These are phyloP conservation scores for Amylocarpus encephaloides DNA, from an alignment of 2,329 filamentous ascomycete species.

Conservation along the genomic window DNA sequence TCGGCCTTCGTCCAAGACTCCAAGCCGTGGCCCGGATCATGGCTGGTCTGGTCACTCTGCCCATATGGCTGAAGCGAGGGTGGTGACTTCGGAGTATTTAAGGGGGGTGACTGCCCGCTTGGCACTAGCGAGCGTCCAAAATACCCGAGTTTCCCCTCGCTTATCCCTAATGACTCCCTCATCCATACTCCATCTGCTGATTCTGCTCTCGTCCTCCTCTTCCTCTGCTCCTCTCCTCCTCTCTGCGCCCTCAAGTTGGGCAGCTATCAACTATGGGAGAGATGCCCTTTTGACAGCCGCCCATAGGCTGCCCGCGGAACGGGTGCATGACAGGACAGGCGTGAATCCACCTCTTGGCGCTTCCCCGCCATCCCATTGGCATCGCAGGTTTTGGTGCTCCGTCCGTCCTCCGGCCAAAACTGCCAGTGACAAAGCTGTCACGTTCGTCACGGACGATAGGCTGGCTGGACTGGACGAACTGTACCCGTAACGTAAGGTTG, in stretches of 20 bases:
- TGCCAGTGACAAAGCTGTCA: conserved; percentile 4
- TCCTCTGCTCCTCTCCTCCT: background rate
- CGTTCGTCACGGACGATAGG: conserved; percentile 15
- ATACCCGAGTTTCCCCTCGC: background rate
- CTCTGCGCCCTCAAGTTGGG: conserved; percentile 17
- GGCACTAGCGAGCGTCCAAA: background rate
- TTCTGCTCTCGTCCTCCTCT: background rate
- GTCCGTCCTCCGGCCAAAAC: conserved; percentile 11
- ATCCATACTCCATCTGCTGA: background rate
- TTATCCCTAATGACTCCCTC: background rate
- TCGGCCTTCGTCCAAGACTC: background rate
- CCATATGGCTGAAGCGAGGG: too few relatives aligned
- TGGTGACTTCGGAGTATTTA: too few relatives aligned
- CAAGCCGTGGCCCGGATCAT: background rate
- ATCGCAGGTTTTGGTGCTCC: conserved; percentile 10
- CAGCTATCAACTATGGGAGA: conserved; percentile 12
- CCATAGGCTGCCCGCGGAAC: conserved; percentile 20
- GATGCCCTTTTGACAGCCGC: conserved; percentile 1
- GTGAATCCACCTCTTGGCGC: conserved; percentile 11
- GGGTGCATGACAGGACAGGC: conserved; percentile 23
- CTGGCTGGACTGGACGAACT: too few relatives aligned
- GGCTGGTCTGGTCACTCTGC: background rate
- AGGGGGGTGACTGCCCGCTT: too few relatives aligned
- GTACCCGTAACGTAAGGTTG: too few relatives aligned
- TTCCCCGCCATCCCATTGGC: conserved; percentile 15